Conservation (phyloP, 306 rosid species). For the Betula pendula region DNA sequence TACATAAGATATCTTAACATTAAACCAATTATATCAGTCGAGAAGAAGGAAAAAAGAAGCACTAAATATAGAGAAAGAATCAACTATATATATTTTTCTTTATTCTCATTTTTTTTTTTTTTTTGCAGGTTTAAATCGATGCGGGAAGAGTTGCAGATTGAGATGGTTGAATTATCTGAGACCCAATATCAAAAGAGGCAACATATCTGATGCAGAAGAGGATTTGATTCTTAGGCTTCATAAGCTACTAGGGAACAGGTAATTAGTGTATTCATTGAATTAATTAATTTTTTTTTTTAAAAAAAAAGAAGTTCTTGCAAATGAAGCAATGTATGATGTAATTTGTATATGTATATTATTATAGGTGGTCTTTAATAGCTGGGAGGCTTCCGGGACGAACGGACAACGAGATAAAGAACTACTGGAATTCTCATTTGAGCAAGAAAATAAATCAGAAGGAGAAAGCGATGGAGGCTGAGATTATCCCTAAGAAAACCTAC, state of each 20-base stretch:
- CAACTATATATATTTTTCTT: not conserved
- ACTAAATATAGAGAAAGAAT: not conserved
- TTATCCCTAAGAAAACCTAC: not conserved
- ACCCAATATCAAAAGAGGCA: slow-evolving; percentile 75
- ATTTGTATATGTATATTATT: not conserved
- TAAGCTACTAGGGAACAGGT: slow-evolving; percentile 56
- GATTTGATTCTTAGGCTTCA: slow-evolving; percentile 62
- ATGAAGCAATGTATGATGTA: not conserved
- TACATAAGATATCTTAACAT: too few relatives aligned
- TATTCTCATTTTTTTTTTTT: not conserved
- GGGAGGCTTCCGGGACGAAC: slow-evolving; percentile 77
- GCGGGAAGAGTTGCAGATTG: slow-evolving; percentile 69
- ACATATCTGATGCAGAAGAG: slow-evolving; percentile 59
- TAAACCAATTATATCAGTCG: too few relatives aligned
- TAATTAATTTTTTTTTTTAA: not conserved
- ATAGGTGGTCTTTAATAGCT: slow-evolving; percentile 74
- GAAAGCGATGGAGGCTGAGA: slow-evolving; percentile 26
- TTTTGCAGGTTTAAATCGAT: slow-evolving; percentile 42
- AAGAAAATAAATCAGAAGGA: slow-evolving; percentile 39
- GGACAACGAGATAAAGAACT: slow-evolving; percentile 68
- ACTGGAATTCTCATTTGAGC: slow-evolving; percentile 80
- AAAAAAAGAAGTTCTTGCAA: too few relatives aligned
- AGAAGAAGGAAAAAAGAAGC: not conserved
- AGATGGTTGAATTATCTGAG: slow-evolving; percentile 71
- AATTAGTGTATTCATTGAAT: too few relatives aligned